These are phyloP conservation scores for Termitomyces sp. DNA, from an alignment of 768 basidiomycete species.

Conservation along the genomic window DNA sequence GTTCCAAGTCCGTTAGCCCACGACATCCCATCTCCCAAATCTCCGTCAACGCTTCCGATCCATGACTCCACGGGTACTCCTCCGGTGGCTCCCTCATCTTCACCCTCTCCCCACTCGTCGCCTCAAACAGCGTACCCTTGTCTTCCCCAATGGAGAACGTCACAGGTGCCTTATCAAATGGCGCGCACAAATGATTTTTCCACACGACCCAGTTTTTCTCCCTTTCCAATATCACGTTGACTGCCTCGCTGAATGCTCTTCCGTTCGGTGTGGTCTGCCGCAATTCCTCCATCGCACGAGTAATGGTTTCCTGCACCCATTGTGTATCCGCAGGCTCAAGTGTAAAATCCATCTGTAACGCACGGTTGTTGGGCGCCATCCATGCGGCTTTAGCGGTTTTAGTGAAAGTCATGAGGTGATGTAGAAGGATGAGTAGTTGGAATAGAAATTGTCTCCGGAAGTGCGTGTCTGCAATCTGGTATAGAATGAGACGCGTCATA, in stretches of 20 bases:
- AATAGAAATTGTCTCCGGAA: constrained; percentile 94
- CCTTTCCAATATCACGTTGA: constrained; percentile 67
- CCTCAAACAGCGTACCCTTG: constrained; percentile 56
- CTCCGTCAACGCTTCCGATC: constrained; percentile 71
- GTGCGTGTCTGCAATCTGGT: constrained; percentile 81
- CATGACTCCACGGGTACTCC: constrained; percentile 65
- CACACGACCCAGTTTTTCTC: constrained; percentile 91
- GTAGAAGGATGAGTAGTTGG: constrained; percentile 76
- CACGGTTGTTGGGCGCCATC: constrained; percentile 66
- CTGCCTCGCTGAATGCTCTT: constrained; percentile 72
- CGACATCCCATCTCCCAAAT: constrained; percentile 84
- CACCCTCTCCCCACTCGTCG: constrained; percentile 49
- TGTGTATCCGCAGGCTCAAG: constrained; percentile 64
- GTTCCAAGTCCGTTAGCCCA: constrained; percentile 59
- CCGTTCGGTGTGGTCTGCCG: constrained; percentile 79
- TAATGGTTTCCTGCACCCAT: constrained; percentile 74
- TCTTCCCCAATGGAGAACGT: constrained; percentile 44
- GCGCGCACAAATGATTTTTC: constrained; percentile 81
- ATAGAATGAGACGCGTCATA: constrained; percentile 3
- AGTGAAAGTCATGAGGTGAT: constrained; percentile 74
- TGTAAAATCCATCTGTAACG: constrained; percentile 82
- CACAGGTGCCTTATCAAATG: constrained; percentile 78
- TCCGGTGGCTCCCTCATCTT: constrained; percentile 57
- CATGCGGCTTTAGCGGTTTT: constrained; percentile 61
- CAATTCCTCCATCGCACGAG: constrained; percentile 57